A percentile compares a stretch with the other conserved stretches of the same genome.
Evolutionary conservation across 495 filamentous ascomycete genomes (phyloP).

Genomic region (Podospora fimiseda): DNA sequence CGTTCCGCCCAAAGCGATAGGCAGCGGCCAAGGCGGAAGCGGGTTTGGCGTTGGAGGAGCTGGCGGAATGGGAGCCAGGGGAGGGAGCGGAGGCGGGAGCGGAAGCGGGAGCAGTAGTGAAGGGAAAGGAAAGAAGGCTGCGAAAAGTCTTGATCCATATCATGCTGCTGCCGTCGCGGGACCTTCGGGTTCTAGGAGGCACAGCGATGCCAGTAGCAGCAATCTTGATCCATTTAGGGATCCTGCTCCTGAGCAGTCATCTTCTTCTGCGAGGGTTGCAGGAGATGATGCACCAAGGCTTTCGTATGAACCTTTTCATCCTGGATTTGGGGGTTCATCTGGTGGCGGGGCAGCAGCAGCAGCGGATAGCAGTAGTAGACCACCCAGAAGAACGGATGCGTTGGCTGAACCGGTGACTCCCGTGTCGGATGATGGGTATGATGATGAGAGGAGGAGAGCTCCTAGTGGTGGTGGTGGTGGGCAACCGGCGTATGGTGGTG

Average conservation of each 20-base stretch:
- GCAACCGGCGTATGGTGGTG: background rate
- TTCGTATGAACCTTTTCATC: slow-evolving; percentile 47
- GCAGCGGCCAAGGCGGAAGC: slow-evolving; percentile 15
- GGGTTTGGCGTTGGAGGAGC: slow-evolving; percentile 6
- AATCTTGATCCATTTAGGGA: slow-evolving; percentile 44
- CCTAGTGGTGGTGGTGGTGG: background rate
- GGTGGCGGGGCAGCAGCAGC: slow-evolving; percentile 3
- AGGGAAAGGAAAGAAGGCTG: slow-evolving; percentile 38
- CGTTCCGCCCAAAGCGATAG: background rate
- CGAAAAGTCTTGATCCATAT: slow-evolving; percentile 15
- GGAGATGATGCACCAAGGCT: slow-evolving; percentile 20
- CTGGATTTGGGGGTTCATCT: slow-evolving; percentile 35
- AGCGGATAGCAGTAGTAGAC: background rate
- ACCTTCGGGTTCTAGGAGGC: slow-evolving; percentile 32
- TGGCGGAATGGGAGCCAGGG: background rate
- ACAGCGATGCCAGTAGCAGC: slow-evolving; percentile 18
- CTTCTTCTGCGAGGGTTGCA: slow-evolving; percentile 16
- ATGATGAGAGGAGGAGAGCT: slow-evolving; percentile 19
- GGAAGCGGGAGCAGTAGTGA: slow-evolving; percentile 14
- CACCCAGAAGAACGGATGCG: background rate
- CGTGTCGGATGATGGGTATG: slow-evolving; percentile 16
- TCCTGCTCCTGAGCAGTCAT: slow-evolving; percentile 26
- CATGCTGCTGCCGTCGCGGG: slow-evolving; percentile 19
- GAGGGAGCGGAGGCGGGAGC: background rate
- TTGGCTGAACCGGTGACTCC: slow-evolving; percentile 20